Base-by-base conservation (phyloP, 2,329 filamentous ascomycete genomes). In the Pyricularia grisea region DNA sequence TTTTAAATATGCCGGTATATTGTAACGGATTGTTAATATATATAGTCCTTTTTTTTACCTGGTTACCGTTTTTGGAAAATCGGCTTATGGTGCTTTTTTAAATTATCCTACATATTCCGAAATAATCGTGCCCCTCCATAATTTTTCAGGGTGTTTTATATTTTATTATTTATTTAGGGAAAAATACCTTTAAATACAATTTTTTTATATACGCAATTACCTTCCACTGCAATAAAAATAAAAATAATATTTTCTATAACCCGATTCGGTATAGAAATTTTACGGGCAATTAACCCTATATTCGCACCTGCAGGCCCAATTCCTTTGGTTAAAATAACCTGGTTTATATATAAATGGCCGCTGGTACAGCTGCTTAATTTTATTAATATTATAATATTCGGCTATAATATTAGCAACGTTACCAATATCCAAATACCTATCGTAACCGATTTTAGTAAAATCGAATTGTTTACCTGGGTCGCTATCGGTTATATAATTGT, bases 381-480 rank as follows among this genome's bases (percentile, higher is more conserved):
- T 9, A 23, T 61, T 7, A 61, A 3, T 27, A 9, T 23, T 9
- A 61, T 65, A 3, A 4, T 27, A 9, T 14, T 65, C 81, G 80
- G 79, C 25, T 81, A 81, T 72, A 79, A 81, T 70, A 74, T 80
- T 7, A 79, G 79, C 70, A 81, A 83, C 68, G 80, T 83, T 27
- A 82, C 85, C 7, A 84, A 87, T 71, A 83, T 86, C 65, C 88
- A 88, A 74, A 78, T 78, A 9, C 85, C 84, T 2, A 82, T 89
- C 67, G 88, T 89, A 74, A 78, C 83, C 68, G 84, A 83, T 23
- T 79, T 80, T 64, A 76, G 77, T 7, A 72, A 77, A 17, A 76
- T 81, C 50, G 75, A 79, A 55, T 73, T 80, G 1, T 73, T 81
- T 5, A 76, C 78, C 4, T 81, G 79, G 80, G 74, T 81, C 23